A percentile compares a stretch with the other conserved stretches of the same genome.
Evolutionary conservation across 352 stramenopile genomes (phyloP).

Genomic region (Plasmopara viticola): DNA sequence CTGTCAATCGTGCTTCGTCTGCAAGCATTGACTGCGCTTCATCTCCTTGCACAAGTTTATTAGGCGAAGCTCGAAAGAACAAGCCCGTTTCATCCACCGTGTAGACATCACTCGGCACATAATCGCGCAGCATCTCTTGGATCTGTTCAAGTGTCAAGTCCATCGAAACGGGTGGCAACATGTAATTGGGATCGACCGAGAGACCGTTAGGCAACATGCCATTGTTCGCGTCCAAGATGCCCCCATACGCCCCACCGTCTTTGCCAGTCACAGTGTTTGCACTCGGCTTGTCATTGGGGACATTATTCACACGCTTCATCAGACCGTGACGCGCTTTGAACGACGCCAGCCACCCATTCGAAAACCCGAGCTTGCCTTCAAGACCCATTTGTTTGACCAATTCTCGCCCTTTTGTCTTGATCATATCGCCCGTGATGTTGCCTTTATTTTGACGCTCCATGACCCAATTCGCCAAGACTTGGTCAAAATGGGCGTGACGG

Average conservation of each 20-base stretch:
- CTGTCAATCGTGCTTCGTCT: conserved; percentile 63
- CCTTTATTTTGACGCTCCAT: conserved; percentile 85
- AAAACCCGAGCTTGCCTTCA: conserved; percentile 78
- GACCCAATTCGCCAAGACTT: conserved; percentile 85
- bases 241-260: conserved; percentile 23
- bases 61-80: conserved; percentile 82
- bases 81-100: conserved; percentile 81
- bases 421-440: conserved; percentile 86
- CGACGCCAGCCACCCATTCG: conserved; percentile 79
- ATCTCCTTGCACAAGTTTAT: conserved; percentile 78
- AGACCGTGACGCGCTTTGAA: conserved; percentile 83
- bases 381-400: conserved; percentile 79
- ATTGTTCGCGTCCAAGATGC: conserved; percentile 40
- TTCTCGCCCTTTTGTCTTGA: conserved; percentile 80
- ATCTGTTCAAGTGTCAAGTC: conserved; percentile 82
- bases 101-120: conserved; percentile 78
- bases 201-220: conserved; percentile 46
- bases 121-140: conserved; percentile 76
- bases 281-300: conserved; percentile 32
- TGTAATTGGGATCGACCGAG: conserved; percentile 60
- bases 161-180: conserved; percentile 72
- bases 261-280: conserved; percentile 5
- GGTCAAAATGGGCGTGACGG: conserved; percentile 71
- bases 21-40: conserved; percentile 69
- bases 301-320: conserved; percentile 51